Conservation (phyloP, 108 stramenopile genomes). For the Epithemia pelagica region DNA sequence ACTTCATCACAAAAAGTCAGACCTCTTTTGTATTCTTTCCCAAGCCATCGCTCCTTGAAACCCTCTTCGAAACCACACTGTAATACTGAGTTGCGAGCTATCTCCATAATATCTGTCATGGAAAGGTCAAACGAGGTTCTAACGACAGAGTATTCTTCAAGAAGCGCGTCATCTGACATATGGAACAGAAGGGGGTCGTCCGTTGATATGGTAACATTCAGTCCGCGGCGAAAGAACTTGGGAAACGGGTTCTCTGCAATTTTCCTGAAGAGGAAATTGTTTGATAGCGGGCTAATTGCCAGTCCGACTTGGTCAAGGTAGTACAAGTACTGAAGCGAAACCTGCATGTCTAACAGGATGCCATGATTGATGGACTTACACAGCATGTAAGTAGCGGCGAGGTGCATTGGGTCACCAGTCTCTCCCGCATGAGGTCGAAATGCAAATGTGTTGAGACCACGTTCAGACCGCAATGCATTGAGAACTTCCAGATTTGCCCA, state of each 20-base stretch:
- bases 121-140: slow-evolving; percentile 93
- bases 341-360: slow-evolving; percentile 90
- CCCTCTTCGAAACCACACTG: slow-evolving; percentile 94
- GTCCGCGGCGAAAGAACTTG: slow-evolving; percentile 70
- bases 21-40: slow-evolving; percentile 74
- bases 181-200: slow-evolving; percentile 98
- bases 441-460: slow-evolving; percentile 84
- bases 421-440: slow-evolving; percentile 96
- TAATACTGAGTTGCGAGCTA: slow-evolving; percentile 92
- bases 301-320: slow-evolving; percentile 94
- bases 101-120: slow-evolving; percentile 96
- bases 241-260: slow-evolving; percentile 91
- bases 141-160: slow-evolving; percentile 98
- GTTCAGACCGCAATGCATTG: slow-evolving; percentile 76
- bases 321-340: slow-evolving; percentile 95
- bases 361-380: slow-evolving; percentile 97
- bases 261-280: slow-evolving; percentile 98
- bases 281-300: slow-evolving; percentile 90
- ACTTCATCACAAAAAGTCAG: slow-evolving; percentile 81
- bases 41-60: slow-evolving; percentile 93
- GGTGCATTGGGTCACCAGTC: slow-evolving; percentile 96
- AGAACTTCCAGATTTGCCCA: slow-evolving; percentile 93
- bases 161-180: slow-evolving; percentile 95
- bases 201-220: slow-evolving; percentile 96
- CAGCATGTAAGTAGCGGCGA: slow-evolving; percentile 93